Conservation (phyloP, 768 basidiomycete species). For the Calvatia gigantea region DNA sequence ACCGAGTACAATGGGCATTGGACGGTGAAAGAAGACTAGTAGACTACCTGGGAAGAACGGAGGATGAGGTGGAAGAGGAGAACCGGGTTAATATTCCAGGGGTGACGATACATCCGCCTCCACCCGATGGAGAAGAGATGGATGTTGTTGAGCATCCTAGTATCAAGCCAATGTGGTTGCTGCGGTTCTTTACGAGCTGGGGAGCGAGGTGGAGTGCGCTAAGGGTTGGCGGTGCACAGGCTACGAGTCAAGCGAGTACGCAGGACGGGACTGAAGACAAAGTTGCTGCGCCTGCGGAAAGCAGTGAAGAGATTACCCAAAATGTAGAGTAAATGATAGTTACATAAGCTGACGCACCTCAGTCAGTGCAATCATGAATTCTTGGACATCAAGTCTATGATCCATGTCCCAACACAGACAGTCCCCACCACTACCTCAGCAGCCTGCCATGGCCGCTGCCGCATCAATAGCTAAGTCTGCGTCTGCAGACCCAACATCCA, state of each 20-base stretch:
- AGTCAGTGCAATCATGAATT: too few species aligned
- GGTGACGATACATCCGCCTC: background rate
- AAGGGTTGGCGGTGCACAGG: background rate
- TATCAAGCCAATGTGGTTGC: slow-evolving; percentile 74
- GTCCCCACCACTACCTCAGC: background rate
- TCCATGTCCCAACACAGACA: background rate
- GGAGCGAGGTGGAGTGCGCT: slow-evolving; percentile 56
- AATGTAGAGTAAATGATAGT: background rate
- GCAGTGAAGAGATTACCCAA: background rate
- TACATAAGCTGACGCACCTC: slow-evolving; percentile 12
- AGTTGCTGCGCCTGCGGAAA: background rate
- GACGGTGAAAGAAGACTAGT: slow-evolving; percentile 62
- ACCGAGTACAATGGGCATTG: slow-evolving; percentile 67
- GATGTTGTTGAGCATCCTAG: slow-evolving; percentile 54
- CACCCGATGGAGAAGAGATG: slow-evolving; percentile 40
- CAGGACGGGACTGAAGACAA: background rate
- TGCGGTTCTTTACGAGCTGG: slow-evolving; percentile 77
- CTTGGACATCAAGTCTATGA: too few species aligned
- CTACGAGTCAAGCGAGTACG: background rate
- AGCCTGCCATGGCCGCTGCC: slow-evolving; percentile 4
- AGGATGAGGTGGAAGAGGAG: slow-evolving; percentile 77
- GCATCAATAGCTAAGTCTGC: background rate
- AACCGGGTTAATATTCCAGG: slow-evolving; percentile 25
- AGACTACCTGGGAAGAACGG: slow-evolving; percentile 66
- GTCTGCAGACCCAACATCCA: background rate